phyloP scores from a whole-genome alignment of 176 grass and related monocot species.

The Carex myosuroides region DNA sequence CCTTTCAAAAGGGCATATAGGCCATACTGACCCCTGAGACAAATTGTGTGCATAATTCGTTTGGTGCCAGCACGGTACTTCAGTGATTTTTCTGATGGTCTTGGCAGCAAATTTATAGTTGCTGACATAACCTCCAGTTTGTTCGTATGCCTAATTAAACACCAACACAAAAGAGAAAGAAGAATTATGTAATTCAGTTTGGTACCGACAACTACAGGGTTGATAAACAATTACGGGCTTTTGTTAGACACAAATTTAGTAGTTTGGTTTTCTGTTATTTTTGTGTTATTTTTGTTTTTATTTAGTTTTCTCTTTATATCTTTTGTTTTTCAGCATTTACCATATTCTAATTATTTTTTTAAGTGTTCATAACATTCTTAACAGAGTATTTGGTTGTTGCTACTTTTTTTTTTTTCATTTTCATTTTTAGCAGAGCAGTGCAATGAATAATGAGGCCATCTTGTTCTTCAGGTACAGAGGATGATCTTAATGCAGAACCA shows the following conservation, averaged over 20 bases:
- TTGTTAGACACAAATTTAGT: not conserved
- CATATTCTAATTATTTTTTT: not conserved
- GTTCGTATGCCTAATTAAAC: not conserved
- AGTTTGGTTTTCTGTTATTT: not conserved
- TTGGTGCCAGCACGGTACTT: not conserved
- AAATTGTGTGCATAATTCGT: not conserved
- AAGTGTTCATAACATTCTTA: not conserved
- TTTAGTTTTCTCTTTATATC: not conserved
- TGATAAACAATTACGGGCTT: not conserved
- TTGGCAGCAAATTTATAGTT: not conserved
- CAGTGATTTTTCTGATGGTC: not conserved
- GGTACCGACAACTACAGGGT: not conserved
- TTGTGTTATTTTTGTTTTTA: not conserved
- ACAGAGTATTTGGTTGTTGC: not conserved
- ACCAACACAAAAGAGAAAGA: not conserved
- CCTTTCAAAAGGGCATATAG: not conserved
- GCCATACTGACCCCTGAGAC: not conserved
- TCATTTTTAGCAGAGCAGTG: not conserved
- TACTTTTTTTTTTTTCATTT: not conserved
- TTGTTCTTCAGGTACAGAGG: conserved; percentile 15
- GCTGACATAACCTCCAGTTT: not conserved
- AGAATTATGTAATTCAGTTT: not conserved
- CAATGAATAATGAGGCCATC: not conserved
- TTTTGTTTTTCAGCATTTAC: not conserved
- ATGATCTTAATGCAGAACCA: conserved; percentile 10